Evolutionary conservation across 495 filamentous ascomycete species (phyloP).

Genomic region (Podospora bellae-mahoneyi): DNA sequence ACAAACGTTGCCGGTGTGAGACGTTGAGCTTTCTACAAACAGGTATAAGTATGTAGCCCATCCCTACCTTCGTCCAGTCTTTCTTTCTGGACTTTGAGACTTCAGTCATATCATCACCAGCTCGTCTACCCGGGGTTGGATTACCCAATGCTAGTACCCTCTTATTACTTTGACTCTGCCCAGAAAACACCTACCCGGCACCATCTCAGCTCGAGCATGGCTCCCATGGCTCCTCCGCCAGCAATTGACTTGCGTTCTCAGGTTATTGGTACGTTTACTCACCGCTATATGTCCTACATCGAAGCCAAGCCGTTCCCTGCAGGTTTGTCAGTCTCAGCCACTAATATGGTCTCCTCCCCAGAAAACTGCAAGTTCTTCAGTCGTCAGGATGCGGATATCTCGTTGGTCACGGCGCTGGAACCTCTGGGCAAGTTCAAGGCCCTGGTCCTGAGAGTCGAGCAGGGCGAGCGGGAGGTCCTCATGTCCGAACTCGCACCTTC

Average conservation of each 20-base stretch:
- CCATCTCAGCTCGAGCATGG: slow-evolving; percentile 17
- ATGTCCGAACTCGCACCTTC: slow-evolving; percentile 29
- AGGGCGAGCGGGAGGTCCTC: slow-evolving; percentile 31
- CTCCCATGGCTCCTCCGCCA: slow-evolving; percentile 13
- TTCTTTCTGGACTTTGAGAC: neutral
- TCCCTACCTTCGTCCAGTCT: neutral
- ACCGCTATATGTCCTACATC: neutral
- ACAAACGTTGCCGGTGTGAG: neutral
- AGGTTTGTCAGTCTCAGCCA: neutral
- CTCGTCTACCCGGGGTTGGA: neutral
- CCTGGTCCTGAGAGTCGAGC: slow-evolving; percentile 29
- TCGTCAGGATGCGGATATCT: slow-evolving; percentile 26
- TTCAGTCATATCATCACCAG: slow-evolving; percentile 6
- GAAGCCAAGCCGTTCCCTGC: neutral
- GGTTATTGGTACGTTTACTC: slow-evolving; percentile 22
- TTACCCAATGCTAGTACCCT: slow-evolving; percentile 21
- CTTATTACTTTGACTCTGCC: neutral
- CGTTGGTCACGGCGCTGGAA: slow-evolving; percentile 36
- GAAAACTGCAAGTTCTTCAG: slow-evolving; percentile 43
- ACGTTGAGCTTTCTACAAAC: neutral
- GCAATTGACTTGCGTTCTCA: slow-evolving; percentile 22
- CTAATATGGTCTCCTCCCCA: slow-evolving; percentile 14
- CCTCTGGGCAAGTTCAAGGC: slow-evolving; percentile 34
- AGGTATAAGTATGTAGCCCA: slow-evolving; percentile 12
- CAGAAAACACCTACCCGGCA: neutral